A percentile compares a stretch with the other conserved stretches of the same genome.
These are phyloP conservation scores for Narthecium ossifragum DNA, from an alignment of 106 monocot genomes.

Conservation along the genomic window DNA sequence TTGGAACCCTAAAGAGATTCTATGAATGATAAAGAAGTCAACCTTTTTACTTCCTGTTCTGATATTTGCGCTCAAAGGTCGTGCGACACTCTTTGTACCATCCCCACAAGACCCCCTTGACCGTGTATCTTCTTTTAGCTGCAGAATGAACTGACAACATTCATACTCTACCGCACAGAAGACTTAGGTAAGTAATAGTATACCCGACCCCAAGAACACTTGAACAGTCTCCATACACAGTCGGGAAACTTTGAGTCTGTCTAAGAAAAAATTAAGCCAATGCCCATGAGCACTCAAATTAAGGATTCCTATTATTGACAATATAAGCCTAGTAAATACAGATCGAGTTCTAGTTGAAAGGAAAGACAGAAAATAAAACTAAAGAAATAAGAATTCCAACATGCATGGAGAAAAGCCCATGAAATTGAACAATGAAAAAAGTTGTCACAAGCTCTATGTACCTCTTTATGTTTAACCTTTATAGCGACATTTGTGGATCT, in stretches of 20 bases:
- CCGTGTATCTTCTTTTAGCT: not conserved
- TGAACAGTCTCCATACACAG: not conserved
- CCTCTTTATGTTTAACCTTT: slow-evolving; percentile 19
- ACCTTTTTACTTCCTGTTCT: slow-evolving; percentile 6
- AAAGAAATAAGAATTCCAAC: not conserved
- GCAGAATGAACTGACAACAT: slow-evolving; percentile 2
- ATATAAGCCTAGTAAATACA: not conserved
- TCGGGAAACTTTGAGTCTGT: not conserved
- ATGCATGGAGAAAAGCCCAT: not conserved
- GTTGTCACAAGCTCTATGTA: not conserved
- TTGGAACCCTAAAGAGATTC: not conserved
- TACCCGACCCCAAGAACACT: not conserved
- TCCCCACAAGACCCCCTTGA: too few species aligned
- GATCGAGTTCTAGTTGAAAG: not conserved
- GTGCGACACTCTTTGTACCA: not conserved
- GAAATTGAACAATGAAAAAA: not conserved
- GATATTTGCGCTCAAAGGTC: not conserved
- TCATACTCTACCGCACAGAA: not conserved
- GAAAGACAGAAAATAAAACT: not conserved
- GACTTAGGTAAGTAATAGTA: not conserved
- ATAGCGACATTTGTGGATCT: not conserved
- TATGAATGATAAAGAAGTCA: not conserved
- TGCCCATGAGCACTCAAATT: not conserved
- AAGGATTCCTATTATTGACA: not conserved
- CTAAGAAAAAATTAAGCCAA: not conserved